A percentile compares a stretch with the other conserved stretches of the same genome.
These are phyloP conservation scores for Friedmanniomyces endolithicus DNA, from an alignment of 495 filamentous ascomycete genomes.

Conservation along the genomic window DNA sequence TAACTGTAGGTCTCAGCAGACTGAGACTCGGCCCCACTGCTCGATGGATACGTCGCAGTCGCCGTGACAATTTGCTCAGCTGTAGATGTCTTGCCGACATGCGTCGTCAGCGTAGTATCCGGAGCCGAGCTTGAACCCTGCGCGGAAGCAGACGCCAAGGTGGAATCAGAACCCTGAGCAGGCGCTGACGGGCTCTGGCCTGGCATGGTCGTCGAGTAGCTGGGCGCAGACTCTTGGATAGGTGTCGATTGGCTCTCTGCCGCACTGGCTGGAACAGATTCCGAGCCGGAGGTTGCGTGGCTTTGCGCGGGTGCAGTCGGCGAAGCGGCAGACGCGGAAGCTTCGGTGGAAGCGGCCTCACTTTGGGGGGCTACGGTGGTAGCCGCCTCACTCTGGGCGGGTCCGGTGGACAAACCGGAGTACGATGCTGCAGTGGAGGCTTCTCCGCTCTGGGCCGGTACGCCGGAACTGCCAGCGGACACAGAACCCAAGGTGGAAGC, in stretches of 20 bases:
- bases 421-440: neutral
- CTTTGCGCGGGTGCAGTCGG: neutral
- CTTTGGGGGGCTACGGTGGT: no score
- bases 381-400: no score
- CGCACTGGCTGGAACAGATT: no score
- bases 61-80: neutral
- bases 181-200: neutral
- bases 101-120: neutral
- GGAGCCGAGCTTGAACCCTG: neutral
- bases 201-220: no score
- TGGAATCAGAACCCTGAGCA: neutral
- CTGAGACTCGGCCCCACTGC: neutral
- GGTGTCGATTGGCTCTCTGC: neutral
- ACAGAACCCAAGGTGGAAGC: neutral
- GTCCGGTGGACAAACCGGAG: neutral
- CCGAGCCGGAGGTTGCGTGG: neutral
- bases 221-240: neutral
- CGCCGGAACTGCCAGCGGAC: no score
- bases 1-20: neutral
- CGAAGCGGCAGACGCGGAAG: no score
- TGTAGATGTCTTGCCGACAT: neutral
- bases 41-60: neutral
- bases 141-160: no score
- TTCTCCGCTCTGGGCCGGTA: neutral
- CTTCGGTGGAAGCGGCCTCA: no score